These are phyloP conservation scores for Pelargonium myrrhifolium DNA, from an alignment of 441 rosid genomes.

Conservation along the genomic window DNA sequence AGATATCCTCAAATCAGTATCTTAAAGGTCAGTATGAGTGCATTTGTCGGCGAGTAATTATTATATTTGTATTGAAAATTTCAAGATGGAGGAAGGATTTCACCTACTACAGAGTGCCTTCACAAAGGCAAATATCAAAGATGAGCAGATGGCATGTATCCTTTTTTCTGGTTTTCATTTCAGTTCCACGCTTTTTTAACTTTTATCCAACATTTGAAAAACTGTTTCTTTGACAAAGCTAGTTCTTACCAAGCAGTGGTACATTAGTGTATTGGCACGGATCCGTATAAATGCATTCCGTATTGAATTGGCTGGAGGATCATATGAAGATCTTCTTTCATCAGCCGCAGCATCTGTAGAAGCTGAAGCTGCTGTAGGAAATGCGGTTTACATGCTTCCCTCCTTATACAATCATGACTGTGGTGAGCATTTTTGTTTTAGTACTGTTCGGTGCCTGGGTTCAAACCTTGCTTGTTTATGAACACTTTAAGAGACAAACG, in stretches of 20 bases:
- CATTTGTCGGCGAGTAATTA: background rate
- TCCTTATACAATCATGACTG: conserved; percentile 85
- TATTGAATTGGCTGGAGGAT: conserved; percentile 59
- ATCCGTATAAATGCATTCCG: conserved; percentile 79
- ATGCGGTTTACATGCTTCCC: conserved; percentile 76
- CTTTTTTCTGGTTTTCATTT: conserved; percentile 19
- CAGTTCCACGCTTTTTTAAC: conserved; percentile 9
- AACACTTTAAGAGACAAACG: background rate
- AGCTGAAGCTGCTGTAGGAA: conserved; percentile 74
- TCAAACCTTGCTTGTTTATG: background rate
- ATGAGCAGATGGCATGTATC: conserved; percentile 61
- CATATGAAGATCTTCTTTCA: conserved; percentile 65
- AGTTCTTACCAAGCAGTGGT: conserved; percentile 78
- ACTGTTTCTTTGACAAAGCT: conserved; percentile 37
- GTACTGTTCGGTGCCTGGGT: background rate
- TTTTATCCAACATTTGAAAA: conserved; percentile 17
- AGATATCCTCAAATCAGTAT: background rate
- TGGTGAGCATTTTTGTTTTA: conserved; percentile 27
- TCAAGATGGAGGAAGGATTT: conserved; percentile 73
- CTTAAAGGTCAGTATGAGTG: background rate
- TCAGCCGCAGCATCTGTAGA: conserved; percentile 70
- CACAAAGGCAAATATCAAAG: conserved; percentile 34
- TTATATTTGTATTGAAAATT: conserved; percentile 17
- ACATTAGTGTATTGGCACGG: conserved; percentile 49
- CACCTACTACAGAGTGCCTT: conserved; percentile 44